Evolutionary conservation across 2,329 filamentous ascomycete species (phyloP), one percentile per base, ranked within the genome.

Genomic region (Trematosphaeria pertusa): DNA sequence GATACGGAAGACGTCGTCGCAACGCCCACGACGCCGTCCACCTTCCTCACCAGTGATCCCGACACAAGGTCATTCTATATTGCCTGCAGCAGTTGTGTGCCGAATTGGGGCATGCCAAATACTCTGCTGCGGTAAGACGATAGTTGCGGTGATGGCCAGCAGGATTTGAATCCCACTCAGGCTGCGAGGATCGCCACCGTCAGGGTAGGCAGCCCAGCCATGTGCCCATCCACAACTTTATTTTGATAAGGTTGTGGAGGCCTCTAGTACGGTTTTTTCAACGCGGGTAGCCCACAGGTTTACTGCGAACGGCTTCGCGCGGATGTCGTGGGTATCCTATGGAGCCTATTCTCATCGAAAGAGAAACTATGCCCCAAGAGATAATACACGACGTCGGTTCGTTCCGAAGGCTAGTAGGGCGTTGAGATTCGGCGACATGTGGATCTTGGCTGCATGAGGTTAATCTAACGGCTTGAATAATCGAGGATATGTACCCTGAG

Each of bases 81-180:
- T 48, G 36, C 39, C 2, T 56, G 53, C 55, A 57, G 52, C 31
- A 12, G 22, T 48, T 39, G 22, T 45, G 30, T 22, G 37, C 41
- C 21, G 28, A 21, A 48, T 48, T 15, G 24, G 26, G 43, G n/a
- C 21, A 53, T 45, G 28, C 31, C 49, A 57, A 34, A 48, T 48
- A 51, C 39, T 46, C 35, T 30, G 42, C 48, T 57, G 50, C 53
- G 46, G 55, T 59, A 44, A 55, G 53, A 52, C 49, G 30, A 50
- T 50, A 53, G 38, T 42, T 20, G 51, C 21, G 22, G 19, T 37
- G 33, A 20, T 45, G 46, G 45, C 43, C 34, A 48, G 48, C 46
- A 56, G 54, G 52, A 50, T 50, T 43, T 24, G 17, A 32, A 28
- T 28, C 37, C 48, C 37, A 43, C 31, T 51, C 43, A 48, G 37